These are phyloP conservation scores for Talaromyces thailandensis DNA, from an alignment of 495 filamentous ascomycete species.

Conservation along the genomic window DNA sequence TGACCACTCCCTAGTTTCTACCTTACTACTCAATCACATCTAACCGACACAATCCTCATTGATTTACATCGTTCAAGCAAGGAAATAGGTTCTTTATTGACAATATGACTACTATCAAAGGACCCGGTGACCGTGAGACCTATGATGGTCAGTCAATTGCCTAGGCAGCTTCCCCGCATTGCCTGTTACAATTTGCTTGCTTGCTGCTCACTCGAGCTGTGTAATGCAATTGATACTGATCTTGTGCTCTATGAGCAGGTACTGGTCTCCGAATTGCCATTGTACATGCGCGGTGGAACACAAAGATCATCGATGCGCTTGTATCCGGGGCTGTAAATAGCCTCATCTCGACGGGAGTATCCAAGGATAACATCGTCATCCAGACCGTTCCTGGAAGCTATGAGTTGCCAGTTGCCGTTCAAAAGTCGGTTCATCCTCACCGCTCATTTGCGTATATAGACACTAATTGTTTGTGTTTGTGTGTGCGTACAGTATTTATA, in stretches of 20 bases:
- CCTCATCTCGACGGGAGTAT: constrained; percentile 64
- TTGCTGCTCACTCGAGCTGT: neutral
- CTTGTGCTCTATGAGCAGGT: constrained; percentile 36
- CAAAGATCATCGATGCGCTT: constrained; percentile 64
- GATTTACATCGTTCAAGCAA: neutral
- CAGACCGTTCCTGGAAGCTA: constrained; percentile 90
- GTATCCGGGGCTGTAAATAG: constrained; percentile 60
- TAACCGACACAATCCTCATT: neutral
- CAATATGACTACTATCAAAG: constrained; percentile 44
- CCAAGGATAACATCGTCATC: constrained; percentile 75
- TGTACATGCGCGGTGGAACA: constrained; percentile 94
- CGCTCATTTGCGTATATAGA: neutral
- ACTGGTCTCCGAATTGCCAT: constrained; percentile 83
- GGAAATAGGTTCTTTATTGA: neutral
- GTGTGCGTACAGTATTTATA: constrained; percentile 69
- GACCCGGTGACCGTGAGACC: constrained; percentile 44
- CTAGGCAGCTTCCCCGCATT: neutral
- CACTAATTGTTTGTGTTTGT: neutral
- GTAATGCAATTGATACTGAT: constrained; percentile 21
- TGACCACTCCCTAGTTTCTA: neutral
- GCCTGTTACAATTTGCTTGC: neutral
- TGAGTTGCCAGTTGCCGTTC: constrained; percentile 82
- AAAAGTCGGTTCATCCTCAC: constrained; percentile 45
- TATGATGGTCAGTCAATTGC: constrained; percentile 38
- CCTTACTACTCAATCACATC: neutral